phyloP scores from a whole-genome alignment of 768 basidiomycete genomes.

The Guyanaporus albipodus region DNA sequence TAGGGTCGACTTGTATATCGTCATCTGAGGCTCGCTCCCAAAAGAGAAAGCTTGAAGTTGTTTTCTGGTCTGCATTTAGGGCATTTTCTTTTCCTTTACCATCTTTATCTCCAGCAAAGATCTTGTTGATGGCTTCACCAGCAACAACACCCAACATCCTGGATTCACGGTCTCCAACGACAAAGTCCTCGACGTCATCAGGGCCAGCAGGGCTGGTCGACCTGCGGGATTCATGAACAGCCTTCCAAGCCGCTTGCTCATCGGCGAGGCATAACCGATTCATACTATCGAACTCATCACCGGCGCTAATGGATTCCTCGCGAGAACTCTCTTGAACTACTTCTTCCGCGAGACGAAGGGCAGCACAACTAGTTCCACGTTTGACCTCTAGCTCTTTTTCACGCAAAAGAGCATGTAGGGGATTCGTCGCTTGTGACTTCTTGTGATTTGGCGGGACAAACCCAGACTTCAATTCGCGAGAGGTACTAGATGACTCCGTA shows the following conservation, averaged over 20 bases:
- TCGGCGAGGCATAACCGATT: slow-evolving; percentile 25
- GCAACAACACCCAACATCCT: slow-evolving; percentile 28
- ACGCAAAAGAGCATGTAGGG: slow-evolving; percentile 51
- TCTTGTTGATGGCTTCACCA: slow-evolving; percentile 41
- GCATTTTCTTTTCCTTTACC: slow-evolving; percentile 28
- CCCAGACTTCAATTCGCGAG: not conserved
- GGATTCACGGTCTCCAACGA: slow-evolving; percentile 35
- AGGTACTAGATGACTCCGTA: slow-evolving; percentile 4
- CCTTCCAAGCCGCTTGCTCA: slow-evolving; percentile 39
- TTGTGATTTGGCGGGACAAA: slow-evolving; percentile 11
- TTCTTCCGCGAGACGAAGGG: slow-evolving; percentile 44
- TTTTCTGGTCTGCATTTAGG: slow-evolving; percentile 18
- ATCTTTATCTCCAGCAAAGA: slow-evolving; percentile 41
- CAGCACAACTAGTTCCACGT: slow-evolving; percentile 37
- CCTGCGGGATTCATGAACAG: slow-evolving; percentile 28
- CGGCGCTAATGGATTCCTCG: slow-evolving; percentile 16
- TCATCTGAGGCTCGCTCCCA: slow-evolving; percentile 29
- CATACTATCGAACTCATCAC: slow-evolving; percentile 21
- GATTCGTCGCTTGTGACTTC: slow-evolving; percentile 36
- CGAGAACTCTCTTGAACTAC: slow-evolving; percentile 32
- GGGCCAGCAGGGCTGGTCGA: slow-evolving; percentile 13
- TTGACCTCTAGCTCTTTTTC: slow-evolving; percentile 41
- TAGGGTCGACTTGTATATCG: slow-evolving; percentile 21
- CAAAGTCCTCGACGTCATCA: slow-evolving; percentile 28
- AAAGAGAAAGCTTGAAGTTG: slow-evolving; percentile 24